Percentiles rank a stretch among this genome's conserved stretches.
Conservation (phyloP, 768 basidiomycete species). For the Lactarius pseudohatsudake region DNA sequence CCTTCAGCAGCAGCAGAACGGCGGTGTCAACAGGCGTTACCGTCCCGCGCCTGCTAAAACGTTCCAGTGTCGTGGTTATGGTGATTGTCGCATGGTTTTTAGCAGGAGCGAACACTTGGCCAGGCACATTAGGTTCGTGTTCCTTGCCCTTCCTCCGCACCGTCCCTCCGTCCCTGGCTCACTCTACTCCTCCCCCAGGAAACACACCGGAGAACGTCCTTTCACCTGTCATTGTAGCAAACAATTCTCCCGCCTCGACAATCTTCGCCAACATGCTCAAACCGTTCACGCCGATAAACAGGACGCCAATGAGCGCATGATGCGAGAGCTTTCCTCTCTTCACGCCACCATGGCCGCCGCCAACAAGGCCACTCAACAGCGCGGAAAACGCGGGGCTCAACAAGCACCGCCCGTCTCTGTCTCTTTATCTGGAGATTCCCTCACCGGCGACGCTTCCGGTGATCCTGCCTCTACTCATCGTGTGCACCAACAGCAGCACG, state of each 20-base stretch:
- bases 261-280: slow-evolving; percentile 94
- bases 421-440: slow-evolving; percentile 25
- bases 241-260: slow-evolving; percentile 94
- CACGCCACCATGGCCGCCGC: slow-evolving; percentile 76
- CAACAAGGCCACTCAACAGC: slow-evolving; percentile 41
- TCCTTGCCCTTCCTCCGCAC: slow-evolving; percentile 27
- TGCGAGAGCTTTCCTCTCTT: slow-evolving; percentile 82
- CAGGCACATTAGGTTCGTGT: slow-evolving; percentile 84
- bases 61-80: slow-evolving; percentile 93
- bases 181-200: slow-evolving; percentile 49
- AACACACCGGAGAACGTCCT: slow-evolving; percentile 97
- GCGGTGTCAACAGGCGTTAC: slow-evolving; percentile 58
- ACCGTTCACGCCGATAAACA: slow-evolving; percentile 96
- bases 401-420: slow-evolving; percentile 30
- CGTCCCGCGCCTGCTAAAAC: slow-evolving; percentile 88
- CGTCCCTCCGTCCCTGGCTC: slow-evolving; percentile 30
- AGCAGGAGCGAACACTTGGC: slow-evolving; percentile 94
- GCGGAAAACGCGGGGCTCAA: slow-evolving; percentile 42
- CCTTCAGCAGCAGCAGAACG: slow-evolving; percentile 32
- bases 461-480: slow-evolving; percentile 18
- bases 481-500: slow-evolving; percentile 18
- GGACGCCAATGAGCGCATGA: slow-evolving; percentile 86
- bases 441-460: slow-evolving; percentile 26
- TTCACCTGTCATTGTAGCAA: slow-evolving; percentile 96
- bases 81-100: slow-evolving; percentile 96